Base-by-base conservation (phyloP, 331 rosid genomes). In the Malus hybrid region DNA sequence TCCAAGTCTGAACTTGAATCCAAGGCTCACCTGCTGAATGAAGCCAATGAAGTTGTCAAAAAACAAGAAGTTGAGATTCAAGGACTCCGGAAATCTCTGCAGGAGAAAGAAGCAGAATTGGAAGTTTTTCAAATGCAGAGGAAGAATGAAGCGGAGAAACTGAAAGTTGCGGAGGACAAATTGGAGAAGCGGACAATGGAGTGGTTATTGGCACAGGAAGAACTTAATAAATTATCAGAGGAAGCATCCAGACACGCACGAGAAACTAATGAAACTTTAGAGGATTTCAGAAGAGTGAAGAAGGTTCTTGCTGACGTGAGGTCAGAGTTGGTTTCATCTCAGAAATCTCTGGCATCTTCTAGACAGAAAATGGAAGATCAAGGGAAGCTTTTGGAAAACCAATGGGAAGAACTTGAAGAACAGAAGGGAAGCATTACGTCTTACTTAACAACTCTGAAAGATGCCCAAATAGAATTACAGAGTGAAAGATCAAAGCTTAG, bases 261-360 rank as follows among this genome's bases (percentile, higher is more conserved):
- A 80, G 95, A 88, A 86, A 71, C 82, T 42, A 77, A 72, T 59
- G 89, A 86, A 74, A 84, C 91, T 14, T 44, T 86, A 72, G 86
- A 76, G 48, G 90, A 92, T 81, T 95, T 89, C 75, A 76, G 75
- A 77, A 86, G 90, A 80, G 90, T 89, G 83, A 92, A 92, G 87
- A 84, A 79, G 73, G 91, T 95, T 82, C 96, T 95, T 24, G 29
- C 55, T 57, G 92, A 82, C 34, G 92, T 87, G 71, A 93, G 93
- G 83, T 88, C 86, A 27, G 99, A 89, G 71, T 80, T 92, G 85
- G 93, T 92, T 83, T 90, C 90, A 34, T 95, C 99, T 75, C 99
- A 90, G 86, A 91, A 90, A 68, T 84, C 96, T 32, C 80, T 95
- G 61, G 77, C 86, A 12, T 84, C 86, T 71, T 90, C 97, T 59